A percentile compares a stretch with the other conserved stretches of the same genome.
Conservation (phyloP, 345 rosid genomes). For the Iberis pinnata region DNA sequence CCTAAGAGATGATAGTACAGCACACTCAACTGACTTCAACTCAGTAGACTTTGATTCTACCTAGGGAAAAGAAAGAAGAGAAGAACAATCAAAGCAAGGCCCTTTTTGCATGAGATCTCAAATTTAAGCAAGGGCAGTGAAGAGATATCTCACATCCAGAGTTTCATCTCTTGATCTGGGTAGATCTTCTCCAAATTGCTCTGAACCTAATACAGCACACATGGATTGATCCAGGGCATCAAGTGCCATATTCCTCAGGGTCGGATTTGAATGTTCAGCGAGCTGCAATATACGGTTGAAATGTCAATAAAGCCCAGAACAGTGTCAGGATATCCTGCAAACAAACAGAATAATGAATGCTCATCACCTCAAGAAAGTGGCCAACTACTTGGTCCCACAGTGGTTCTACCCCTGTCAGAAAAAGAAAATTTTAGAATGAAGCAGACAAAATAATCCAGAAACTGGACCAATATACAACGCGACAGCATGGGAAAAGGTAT, state of each 20-base stretch:
- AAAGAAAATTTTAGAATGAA: slow-evolving; percentile 6
- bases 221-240: slow-evolving; percentile 94
- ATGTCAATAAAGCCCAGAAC: slow-evolving; percentile 31
- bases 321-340: slow-evolving; percentile 18
- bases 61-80: slow-evolving; percentile 36
- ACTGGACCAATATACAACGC: slow-evolving; percentile 6
- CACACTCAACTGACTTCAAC: slow-evolving; percentile 69
- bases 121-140: slow-evolving; percentile 14
- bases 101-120: slow-evolving; percentile 11
- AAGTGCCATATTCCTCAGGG: slow-evolving; percentile 74
- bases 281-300: slow-evolving; percentile 56
- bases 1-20: slow-evolving; percentile 74
- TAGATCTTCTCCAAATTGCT: slow-evolving; percentile 54
- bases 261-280: slow-evolving; percentile 73
- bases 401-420: slow-evolving; percentile 68
- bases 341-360: slow-evolving; percentile 18
- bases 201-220: slow-evolving; percentile 86
- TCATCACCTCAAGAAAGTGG: slow-evolving; percentile 83
- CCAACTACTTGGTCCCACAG: slow-evolving; percentile 91
- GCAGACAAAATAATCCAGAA: slow-evolving; percentile 8
- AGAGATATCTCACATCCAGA: slow-evolving; percentile 51
- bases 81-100: slow-evolving; percentile 17
- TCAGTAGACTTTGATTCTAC: slow-evolving; percentile 39
- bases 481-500: slow-evolving; percentile 9
- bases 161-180: slow-evolving; percentile 35